These are phyloP conservation scores for Penicillium odoratum DNA, from an alignment of 495 filamentous ascomycete species.

Conservation along the genomic window DNA sequence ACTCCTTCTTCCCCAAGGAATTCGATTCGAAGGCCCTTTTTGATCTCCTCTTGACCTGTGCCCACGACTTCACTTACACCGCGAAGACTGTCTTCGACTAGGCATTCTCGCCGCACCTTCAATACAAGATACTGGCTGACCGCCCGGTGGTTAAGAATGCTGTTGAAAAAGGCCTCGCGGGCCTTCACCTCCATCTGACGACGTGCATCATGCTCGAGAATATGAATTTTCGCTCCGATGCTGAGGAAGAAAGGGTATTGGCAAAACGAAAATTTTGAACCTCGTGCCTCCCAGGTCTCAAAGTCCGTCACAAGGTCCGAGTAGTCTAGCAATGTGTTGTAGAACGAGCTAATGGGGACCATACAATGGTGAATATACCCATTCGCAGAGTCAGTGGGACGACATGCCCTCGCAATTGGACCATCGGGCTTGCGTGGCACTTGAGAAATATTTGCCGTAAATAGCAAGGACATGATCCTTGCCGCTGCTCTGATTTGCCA, in stretches of 20 bases:
- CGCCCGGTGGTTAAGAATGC: constrained; percentile 70
- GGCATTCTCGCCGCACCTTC: constrained; percentile 78
- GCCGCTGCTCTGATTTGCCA: constrained; percentile 89
- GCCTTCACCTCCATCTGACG: constrained; percentile 92
- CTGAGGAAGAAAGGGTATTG: constrained; percentile 94
- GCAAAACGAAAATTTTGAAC: constrained; percentile 82
- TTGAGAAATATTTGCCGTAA: constrained; percentile 74
- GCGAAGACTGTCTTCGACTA: constrained; percentile 88
- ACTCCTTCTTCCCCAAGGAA: constrained; percentile 90
- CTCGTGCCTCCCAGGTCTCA: constrained; percentile 79
- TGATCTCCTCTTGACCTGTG: constrained; percentile 81
- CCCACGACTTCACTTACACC: constrained; percentile 87
- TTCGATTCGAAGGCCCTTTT: constrained; percentile 86
- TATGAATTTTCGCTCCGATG: constrained; percentile 91
- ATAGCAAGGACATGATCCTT: constrained; percentile 78
- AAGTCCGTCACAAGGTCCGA: constrained; percentile 86
- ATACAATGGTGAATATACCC: constrained; percentile 58
- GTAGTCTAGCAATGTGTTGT: constrained; percentile 83
- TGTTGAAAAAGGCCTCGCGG: constrained; percentile 88
- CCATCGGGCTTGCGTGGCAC: constrained; percentile 33
- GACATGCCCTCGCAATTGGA: constrained; percentile 14
- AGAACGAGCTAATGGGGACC: constrained; percentile 80
- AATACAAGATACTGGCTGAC: constrained; percentile 80
- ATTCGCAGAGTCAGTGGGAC: constrained; percentile 27
- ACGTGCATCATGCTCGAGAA: constrained; percentile 85